These are phyloP conservation scores for Diutina rugosa DNA, from an alignment of 1,139 yeast species.

Conservation along the genomic window DNA sequence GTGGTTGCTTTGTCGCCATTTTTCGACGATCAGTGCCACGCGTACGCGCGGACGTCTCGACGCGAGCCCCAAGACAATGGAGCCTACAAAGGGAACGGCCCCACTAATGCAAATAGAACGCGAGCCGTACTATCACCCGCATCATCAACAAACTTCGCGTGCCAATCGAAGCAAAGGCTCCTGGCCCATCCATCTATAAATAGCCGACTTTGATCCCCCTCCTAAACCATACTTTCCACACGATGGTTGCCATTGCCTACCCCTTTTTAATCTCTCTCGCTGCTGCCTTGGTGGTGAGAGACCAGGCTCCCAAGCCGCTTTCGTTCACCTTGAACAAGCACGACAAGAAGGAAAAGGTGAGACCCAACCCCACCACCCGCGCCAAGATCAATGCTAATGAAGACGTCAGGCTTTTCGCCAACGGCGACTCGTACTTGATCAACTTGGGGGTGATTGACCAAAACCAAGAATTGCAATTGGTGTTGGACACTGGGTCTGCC, in stretches of 20 bases:
- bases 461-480: conserved; percentile 4
- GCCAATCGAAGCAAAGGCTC: too few relatives aligned
- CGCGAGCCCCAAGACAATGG: too few relatives aligned
- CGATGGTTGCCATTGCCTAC: background rate
- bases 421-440: background rate
- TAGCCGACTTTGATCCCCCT: too few relatives aligned
- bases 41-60: too few relatives aligned
- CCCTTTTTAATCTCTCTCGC: background rate
- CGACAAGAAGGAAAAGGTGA: background rate
- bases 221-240: background rate
- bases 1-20: too few relatives aligned
- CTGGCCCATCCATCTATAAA: too few relatives aligned
- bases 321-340: background rate
- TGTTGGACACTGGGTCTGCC: conserved; percentile 7
- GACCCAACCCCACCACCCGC: background rate
- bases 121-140: too few relatives aligned
- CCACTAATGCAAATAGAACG: too few relatives aligned
- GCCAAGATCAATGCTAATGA: background rate
- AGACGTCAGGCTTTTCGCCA: background rate
- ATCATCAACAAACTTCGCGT: too few relatives aligned
- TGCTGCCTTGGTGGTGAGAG: background rate
- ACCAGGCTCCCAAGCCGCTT: background rate
- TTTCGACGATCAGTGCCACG: too few relatives aligned
- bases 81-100: too few relatives aligned
- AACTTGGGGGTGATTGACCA: conserved; percentile 1